A percentile compares a stretch with the other conserved stretches of the same genome.
These are phyloP conservation scores for Pseudozyma sp. DNA, from an alignment of 1,284 basidiomycete genomes.

Conservation along the genomic window DNA sequence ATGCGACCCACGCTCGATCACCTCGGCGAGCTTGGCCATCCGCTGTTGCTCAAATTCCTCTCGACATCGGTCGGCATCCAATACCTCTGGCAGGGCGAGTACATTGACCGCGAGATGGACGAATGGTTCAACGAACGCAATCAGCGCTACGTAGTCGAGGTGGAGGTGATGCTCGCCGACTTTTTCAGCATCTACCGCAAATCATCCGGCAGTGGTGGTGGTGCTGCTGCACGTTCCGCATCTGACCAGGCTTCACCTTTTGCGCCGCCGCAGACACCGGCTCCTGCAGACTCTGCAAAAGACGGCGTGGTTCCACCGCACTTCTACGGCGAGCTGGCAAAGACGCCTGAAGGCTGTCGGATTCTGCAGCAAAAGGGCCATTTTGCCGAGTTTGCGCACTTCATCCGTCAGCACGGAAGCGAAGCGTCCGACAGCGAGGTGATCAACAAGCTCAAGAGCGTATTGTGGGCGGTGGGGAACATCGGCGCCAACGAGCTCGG, in stretches of 20 bases:
- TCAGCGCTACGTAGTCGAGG: slow-evolving; percentile 83
- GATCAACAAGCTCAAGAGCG: slow-evolving; percentile 90
- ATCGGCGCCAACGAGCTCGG: slow-evolving; percentile 90
- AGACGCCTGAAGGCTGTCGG: slow-evolving; percentile 92
- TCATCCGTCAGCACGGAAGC: slow-evolving; percentile 85
- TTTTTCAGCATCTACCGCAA: slow-evolving; percentile 75
- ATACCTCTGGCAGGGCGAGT: slow-evolving; percentile 89
- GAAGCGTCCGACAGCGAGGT: slow-evolving; percentile 85
- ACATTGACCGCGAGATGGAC: slow-evolving; percentile 94
- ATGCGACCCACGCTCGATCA: slow-evolving; percentile 95
- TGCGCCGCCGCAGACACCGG: neutral
- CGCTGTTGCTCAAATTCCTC: slow-evolving; percentile 87
- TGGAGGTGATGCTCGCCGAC: slow-evolving; percentile 85
- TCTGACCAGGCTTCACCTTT: slow-evolving; percentile 9
- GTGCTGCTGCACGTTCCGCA: slow-evolving; percentile 4
- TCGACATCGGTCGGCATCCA: slow-evolving; percentile 91
- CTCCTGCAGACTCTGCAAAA: slow-evolving; percentile 15
- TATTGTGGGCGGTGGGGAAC: slow-evolving; percentile 96
- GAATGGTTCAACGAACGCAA: slow-evolving; percentile 89
- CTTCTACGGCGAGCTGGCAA: slow-evolving; percentile 97
- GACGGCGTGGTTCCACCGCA: slow-evolving; percentile 91
- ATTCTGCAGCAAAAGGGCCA: slow-evolving; percentile 89
- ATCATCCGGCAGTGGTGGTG: neutral
- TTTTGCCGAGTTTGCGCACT: slow-evolving; percentile 88
- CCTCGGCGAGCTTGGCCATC: slow-evolving; percentile 89